These are phyloP conservation scores for Quercus ilex DNA, from an alignment of 306 rosid genomes.

Conservation along the genomic window DNA sequence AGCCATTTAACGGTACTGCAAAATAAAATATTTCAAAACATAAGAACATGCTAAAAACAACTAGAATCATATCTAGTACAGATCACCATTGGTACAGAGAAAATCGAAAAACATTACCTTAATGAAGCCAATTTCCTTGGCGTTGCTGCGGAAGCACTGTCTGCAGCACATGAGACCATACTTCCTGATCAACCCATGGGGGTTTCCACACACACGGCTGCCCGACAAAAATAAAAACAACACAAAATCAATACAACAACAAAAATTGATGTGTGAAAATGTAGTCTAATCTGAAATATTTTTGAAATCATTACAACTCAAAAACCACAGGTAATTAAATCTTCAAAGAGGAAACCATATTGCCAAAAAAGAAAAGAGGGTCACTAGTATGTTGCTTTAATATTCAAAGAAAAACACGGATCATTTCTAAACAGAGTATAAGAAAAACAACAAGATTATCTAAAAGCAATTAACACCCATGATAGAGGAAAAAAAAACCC, in stretches of 20 bases:
- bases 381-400: too few relatives aligned
- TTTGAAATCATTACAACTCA: background rate
- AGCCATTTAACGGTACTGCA: conserved; percentile 74
- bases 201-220: conserved; percentile 71
- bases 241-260: background rate
- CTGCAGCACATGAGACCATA: conserved; percentile 98
- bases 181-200: conserved; percentile 92
- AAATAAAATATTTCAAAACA: background rate
- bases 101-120: conserved; percentile 37
- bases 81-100: background rate
- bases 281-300: background rate
- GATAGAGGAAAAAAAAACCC: too few relatives aligned
- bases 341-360: too few relatives aligned
- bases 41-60: background rate
- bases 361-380: too few relatives aligned
- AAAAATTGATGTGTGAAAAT: too few relatives aligned
- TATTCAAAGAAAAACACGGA: too few relatives aligned
- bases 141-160: conserved; percentile 98
- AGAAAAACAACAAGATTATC: too few relatives aligned
- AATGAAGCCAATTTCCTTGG: conserved; percentile 97
- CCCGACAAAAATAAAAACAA: background rate
- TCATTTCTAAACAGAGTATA: too few relatives aligned
- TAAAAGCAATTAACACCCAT: too few relatives aligned
- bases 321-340: background rate
- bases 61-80: background rate